Conservation (phyloP, 805 yeast genomes). For the Cyberlindnera petersonii region DNA sequence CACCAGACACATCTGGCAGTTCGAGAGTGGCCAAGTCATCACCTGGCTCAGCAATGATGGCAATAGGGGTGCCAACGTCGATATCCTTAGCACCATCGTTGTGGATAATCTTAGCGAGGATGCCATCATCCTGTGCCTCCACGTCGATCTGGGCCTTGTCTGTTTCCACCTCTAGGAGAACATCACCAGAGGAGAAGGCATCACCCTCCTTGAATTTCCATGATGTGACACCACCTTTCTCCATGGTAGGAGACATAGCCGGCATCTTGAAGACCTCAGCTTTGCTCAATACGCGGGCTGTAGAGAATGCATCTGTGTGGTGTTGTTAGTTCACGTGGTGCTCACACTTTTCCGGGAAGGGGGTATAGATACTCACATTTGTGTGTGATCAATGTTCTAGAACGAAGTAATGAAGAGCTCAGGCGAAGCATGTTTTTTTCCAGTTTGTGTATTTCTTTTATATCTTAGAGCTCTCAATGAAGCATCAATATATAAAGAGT, state of each 20-base stretch:
- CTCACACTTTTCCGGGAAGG: no score
- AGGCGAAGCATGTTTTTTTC: constrained; percentile 14
- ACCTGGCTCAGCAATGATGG: constrained; percentile 79
- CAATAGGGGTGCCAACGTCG: constrained; percentile 87
- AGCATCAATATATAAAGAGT: no score
- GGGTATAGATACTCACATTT: constrained; percentile 10
- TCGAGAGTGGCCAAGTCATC: constrained; percentile 71
- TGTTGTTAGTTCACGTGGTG: no score
- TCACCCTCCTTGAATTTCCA: constrained; percentile 88
- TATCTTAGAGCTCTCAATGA: no score
- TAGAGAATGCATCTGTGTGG: constrained; percentile 20
- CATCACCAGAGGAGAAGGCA: constrained; percentile 75
- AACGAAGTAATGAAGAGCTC: not conserved
- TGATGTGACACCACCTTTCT: constrained; percentile 83
- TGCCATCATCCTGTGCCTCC: constrained; percentile 90
- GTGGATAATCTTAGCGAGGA: constrained; percentile 66
- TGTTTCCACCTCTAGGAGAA: constrained; percentile 75
- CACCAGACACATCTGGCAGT: constrained; percentile 40
- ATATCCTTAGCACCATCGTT: constrained; percentile 75
- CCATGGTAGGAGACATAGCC: constrained; percentile 99
- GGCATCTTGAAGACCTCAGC: constrained; percentile 77
- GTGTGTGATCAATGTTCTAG: not conserved
- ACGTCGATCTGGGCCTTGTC: constrained; percentile 83
- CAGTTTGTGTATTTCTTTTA: no score
- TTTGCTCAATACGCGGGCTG: constrained; percentile 20